Evolutionary conservation across 2,329 filamentous ascomycete species (phyloP).

Genomic region (Tolypocladium guangdongense): DNA sequence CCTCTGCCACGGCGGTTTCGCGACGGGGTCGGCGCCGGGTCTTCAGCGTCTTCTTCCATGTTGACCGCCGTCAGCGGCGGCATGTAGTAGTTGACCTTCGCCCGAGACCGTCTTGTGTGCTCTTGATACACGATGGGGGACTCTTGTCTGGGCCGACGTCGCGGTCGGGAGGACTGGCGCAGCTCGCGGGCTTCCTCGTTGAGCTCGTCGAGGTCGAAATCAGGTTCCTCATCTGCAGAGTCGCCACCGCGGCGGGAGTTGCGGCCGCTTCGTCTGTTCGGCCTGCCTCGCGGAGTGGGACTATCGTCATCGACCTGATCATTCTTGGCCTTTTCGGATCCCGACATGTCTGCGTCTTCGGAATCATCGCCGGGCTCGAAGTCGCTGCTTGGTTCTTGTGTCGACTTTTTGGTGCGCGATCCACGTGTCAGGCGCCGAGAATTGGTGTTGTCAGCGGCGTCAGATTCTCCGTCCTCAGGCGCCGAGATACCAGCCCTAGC

Average conservation of each 20-base stretch:
- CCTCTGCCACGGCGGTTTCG: slow-evolving; percentile 55
- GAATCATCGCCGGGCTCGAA: slow-evolving; percentile 51
- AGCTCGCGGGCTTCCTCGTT: slow-evolving; percentile 56
- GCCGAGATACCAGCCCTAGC: slow-evolving; percentile 19
- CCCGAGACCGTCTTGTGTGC: slow-evolving; percentile 39
- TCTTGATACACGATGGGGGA: slow-evolving; percentile 51
- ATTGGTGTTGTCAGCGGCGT: slow-evolving; percentile 17
- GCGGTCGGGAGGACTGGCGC: slow-evolving; percentile 39
- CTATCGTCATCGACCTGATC: slow-evolving; percentile 35
- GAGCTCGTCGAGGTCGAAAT: slow-evolving; percentile 52
- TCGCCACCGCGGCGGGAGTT: slow-evolving; percentile 37
- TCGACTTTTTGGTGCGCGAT: slow-evolving; percentile 30
- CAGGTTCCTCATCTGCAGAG: slow-evolving; percentile 46
- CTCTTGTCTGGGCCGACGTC: slow-evolving; percentile 37
- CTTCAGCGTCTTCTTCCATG: slow-evolving; percentile 63
- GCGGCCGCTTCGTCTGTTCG: slow-evolving; percentile 26
- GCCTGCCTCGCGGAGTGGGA: slow-evolving; percentile 38
- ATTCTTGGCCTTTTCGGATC: slow-evolving; percentile 25
- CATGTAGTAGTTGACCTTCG: slow-evolving; percentile 75
- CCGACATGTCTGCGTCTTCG: slow-evolving; percentile 40
- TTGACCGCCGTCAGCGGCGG: slow-evolving; percentile 52
- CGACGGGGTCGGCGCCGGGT: slow-evolving; percentile 55
- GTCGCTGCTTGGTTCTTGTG: slow-evolving; percentile 47
- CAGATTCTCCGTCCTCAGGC: slow-evolving; percentile 17
- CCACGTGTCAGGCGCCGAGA: slow-evolving; percentile 37